Conservation (phyloP, 805 yeast genomes). For the Ogataea parapolymorpha region DNA sequence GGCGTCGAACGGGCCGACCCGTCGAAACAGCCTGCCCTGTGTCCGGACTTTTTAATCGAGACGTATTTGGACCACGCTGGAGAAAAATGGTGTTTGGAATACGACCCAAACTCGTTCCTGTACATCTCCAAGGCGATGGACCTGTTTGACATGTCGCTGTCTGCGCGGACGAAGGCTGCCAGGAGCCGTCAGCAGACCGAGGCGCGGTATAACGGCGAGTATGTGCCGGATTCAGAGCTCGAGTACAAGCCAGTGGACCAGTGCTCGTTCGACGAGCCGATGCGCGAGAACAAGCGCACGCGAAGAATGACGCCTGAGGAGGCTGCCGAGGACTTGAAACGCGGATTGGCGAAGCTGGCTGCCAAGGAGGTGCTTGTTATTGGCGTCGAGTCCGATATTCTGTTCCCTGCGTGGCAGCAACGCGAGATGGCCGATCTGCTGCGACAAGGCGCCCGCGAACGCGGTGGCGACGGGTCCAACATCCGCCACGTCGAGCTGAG, state of each 20-base stretch:
- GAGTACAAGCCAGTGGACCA: conserved; percentile 31
- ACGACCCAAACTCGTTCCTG: conserved; percentile 84
- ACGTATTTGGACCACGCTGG: conserved; percentile 94
- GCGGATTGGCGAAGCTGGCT: conserved; percentile 63
- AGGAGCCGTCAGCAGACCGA: conserved; percentile 39
- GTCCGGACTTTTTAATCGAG: conserved; percentile 91
- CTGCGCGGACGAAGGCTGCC: conserved; percentile 43
- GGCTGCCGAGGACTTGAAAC: conserved; percentile 54
- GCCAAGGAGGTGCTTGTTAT: conserved; percentile 69
- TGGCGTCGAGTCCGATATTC: conserved; percentile 90
- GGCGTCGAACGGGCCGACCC: conserved; percentile 87
- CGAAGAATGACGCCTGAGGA: conserved; percentile 51
- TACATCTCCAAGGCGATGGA: conserved; percentile 95
- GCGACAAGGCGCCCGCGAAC: conserved; percentile 30
- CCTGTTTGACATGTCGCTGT: conserved; percentile 70
- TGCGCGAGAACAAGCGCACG: conserved; percentile 47
- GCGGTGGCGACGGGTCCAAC: conserved; percentile 36
- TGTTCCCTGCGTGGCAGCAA: conserved; percentile 96
- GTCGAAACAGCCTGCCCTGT: conserved; percentile 72
- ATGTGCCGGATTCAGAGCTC: conserved; percentile 22
- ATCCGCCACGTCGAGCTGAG: conserved; percentile 72
- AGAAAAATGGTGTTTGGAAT: conserved; percentile 86
- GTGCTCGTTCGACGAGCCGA: conserved; percentile 46
- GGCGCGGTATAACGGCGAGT: conserved; percentile 27
- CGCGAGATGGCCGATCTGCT: conserved; percentile 69